These are phyloP conservation scores for Aspergillus chevalieri DNA, from an alignment of 2,329 filamentous ascomycete species.

Conservation along the genomic window DNA sequence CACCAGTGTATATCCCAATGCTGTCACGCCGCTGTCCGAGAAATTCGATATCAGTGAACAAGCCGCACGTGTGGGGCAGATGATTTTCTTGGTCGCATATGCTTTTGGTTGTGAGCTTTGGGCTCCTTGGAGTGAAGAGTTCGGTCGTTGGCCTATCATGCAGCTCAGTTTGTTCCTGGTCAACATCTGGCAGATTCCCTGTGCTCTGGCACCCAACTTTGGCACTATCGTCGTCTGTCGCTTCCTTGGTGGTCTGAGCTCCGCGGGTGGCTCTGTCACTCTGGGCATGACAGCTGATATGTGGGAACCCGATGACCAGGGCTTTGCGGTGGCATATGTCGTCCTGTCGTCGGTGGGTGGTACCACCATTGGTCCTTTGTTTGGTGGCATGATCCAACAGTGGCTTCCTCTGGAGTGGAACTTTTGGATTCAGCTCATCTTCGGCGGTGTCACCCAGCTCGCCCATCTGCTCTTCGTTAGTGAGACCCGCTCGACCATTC, in stretches of 20 bases:
- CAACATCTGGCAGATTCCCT: slow-evolving; percentile 70
- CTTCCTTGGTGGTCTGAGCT: slow-evolving; percentile 62
- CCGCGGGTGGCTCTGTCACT: slow-evolving; percentile 66
- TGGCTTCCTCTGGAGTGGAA: slow-evolving; percentile 55
- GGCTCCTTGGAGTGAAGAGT: slow-evolving; percentile 81
- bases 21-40: slow-evolving; percentile 57
- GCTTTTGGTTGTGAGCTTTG: slow-evolving; percentile 82
- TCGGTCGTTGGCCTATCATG: slow-evolving; percentile 71
- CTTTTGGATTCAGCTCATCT: slow-evolving; percentile 58
- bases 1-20: slow-evolving; percentile 66
- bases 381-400: slow-evolving; percentile 51
- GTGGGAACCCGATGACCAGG: slow-evolving; percentile 64
- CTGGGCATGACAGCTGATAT: slow-evolving; percentile 70
- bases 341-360: slow-evolving; percentile 75
- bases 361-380: slow-evolving; percentile 55
- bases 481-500: slow-evolving; percentile 52
- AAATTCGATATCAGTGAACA: slow-evolving; percentile 64
- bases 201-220: slow-evolving; percentile 67
- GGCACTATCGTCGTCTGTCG: slow-evolving; percentile 62
- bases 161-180: slow-evolving; percentile 67
- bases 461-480: slow-evolving; percentile 54
- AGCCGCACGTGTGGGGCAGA: slow-evolving; percentile 64
- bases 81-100: slow-evolving; percentile 71
- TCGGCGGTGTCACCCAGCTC: slow-evolving; percentile 48
- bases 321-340: slow-evolving; percentile 68